Base-by-base conservation (phyloP, 495 filamentous ascomycete genomes). In the Hypoxylon intermedium region DNA sequence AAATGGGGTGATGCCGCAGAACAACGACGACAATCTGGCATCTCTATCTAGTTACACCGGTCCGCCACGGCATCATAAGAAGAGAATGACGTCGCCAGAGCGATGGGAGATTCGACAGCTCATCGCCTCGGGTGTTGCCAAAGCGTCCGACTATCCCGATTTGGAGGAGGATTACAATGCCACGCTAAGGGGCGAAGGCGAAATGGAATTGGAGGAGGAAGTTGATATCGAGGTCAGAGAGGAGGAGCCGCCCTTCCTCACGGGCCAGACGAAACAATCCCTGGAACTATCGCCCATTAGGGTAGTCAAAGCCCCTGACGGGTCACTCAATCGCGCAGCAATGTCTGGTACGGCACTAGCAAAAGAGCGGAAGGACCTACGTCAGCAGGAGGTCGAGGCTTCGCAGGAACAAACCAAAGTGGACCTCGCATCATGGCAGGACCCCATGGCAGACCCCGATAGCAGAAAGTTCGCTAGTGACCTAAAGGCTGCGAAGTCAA, bases 101-200 rank as follows among this genome's bases (percentile, higher is more conserved):
- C 79, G 94, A 62, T 98, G 93, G 92, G 94, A 98, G 71, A 97
- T 98, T 57, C 88, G 91, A 53, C 95, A 98, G 68, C 80, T 98
- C 38, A 98, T 98, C 64, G 91, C 94, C 13, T 96, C 95, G 5
- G 94, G 94, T 11, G 92, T 91, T 28, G 89, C 89, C 15, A 94
- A 92, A 59, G 92, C 91, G 0, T 85, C 86, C 2, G 95, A 97
- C 56, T 96, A 97, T 67, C 95, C 95, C 0, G 93, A 98, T 56
- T 83, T 97, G 6, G 91, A 98, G 61, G 91, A 97, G 60, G 92
- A 98, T 46, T 96, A 96, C 74, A 85, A 96, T 56, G 88, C 89
- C 12, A 92, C 91, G 0, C 75, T 96, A 13, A 88, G 87, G 41
- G 94, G 92, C 2, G 89, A 94, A 64, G 91, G 89, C 9, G 85